A percentile compares a stretch with the other conserved stretches of the same genome.
phyloP scores from a whole-genome alignment of 495 filamentous ascomycete genomes.

The Talaromyces thailandensis region DNA sequence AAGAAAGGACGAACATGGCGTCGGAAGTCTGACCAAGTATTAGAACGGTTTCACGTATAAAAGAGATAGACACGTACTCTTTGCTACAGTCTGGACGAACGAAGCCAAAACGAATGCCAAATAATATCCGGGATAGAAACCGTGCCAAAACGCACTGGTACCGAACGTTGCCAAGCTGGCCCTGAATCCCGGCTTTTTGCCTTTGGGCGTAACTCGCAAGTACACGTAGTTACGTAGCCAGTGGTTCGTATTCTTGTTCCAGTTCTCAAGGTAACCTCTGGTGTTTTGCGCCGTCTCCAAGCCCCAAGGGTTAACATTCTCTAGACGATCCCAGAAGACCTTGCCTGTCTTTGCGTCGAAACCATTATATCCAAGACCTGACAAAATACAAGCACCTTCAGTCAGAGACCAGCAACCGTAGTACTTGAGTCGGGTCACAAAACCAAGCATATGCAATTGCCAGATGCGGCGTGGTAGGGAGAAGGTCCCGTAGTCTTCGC shows the following conservation, averaged over 20 bases:
- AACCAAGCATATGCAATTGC: constrained; percentile 70
- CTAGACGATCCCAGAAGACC: constrained; percentile 79
- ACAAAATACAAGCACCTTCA: constrained; percentile 90
- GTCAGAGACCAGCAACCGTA: constrained; percentile 93
- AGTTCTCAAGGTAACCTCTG: constrained; percentile 75
- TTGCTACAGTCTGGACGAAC: constrained; percentile 86
- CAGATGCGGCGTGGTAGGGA: constrained; percentile 63
- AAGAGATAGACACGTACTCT: constrained; percentile 50
- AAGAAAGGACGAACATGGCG: constrained; percentile 91
- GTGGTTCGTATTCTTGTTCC: constrained; percentile 98
- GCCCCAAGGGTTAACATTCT: constrained; percentile 74
- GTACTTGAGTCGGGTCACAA: constrained; percentile 80
- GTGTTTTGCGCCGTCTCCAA: constrained; percentile 89
- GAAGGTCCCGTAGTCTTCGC: constrained; percentile 53
- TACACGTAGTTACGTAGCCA: constrained; percentile 97
- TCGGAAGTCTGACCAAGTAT: constrained; percentile 57
- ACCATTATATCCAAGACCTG: constrained; percentile 90
- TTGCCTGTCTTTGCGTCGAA: constrained; percentile 74
- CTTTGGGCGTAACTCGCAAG: constrained; percentile 86
- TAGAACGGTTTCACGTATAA: not conserved
- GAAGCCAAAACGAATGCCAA: constrained; percentile 80
- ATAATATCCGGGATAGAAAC: constrained; percentile 96
- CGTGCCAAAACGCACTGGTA: constrained; percentile 95
- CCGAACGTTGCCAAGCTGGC: constrained; percentile 90
- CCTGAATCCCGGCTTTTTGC: constrained; percentile 93